Base-by-base conservation (phyloP, 805 yeast species). In the Candida awuae region DNA sequence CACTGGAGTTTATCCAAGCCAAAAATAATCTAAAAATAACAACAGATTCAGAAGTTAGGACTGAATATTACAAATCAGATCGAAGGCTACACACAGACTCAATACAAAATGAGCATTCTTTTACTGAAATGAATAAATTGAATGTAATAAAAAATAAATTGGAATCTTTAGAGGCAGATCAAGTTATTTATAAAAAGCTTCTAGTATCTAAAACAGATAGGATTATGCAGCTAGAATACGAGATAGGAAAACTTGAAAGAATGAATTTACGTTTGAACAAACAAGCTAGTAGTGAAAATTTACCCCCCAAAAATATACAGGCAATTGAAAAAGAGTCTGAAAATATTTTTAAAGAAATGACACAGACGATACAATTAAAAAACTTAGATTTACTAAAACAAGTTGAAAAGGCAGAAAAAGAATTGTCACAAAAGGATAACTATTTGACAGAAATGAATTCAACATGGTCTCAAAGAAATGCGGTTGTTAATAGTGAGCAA, bases 121-220 rank as follows among this genome's bases (percentile, higher is more conserved):
- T n/a, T n/a, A n/a, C n/a, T n/a, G n/a, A n/a, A n/a, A 14, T 14
- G 12, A 27, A 15, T 18, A 16, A n/a, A 9, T 19, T 4, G 32
- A 26, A 10, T 34, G 7, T 28, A 18, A 25, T 32, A 5, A 30
- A 23, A 2, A n/a, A n/a, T n/a, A 29, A 16, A 8, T 16, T 29
- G n/a, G 34, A 32, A 29, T 36, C 34, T 9, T 29, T 36, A 4
- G 28, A 36, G 18, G 14, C 43, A 4, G 43, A 41, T 18, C n/a
- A 29, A 25, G 37, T 28, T n/a, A 29, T 41, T 9, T 33, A 23
- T 15, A 37, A 37, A 23, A 41, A 41, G 21, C 16, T 41, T 13
- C 23, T 41, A n/a, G 37, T 41, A 17, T 17, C 34, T 3, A 41
- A 41, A 18, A 41, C 43, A 3, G 43, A 41, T 23, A 27, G 29